Conservation (phyloP, 2,329 filamentous ascomycete species). For the Didymella segeticola region DNA sequence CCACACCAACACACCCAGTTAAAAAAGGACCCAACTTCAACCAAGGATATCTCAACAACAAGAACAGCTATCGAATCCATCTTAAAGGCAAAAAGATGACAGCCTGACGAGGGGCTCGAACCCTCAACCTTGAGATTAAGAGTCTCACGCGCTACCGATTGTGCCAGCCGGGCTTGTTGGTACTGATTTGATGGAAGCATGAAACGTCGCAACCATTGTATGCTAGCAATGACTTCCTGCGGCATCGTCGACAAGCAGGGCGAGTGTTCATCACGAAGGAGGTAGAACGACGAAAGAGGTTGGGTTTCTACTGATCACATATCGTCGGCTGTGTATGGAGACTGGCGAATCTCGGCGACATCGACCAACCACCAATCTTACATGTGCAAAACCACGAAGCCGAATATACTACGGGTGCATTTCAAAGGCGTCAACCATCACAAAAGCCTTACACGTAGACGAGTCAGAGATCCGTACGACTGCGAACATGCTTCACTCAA, state of each 20-base stretch:
- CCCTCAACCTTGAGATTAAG: conserved; percentile 49
- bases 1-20: neutral
- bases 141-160: conserved; percentile 33
- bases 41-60: neutral
- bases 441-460: neutral
- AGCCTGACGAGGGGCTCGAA: conserved; percentile 57
- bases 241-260: neutral
- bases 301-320: neutral
- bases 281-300: neutral
- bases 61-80: neutral
- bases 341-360: conserved; percentile 5
- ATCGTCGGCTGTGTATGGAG: neutral
- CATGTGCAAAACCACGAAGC: no score
- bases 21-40: neutral
- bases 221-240: neutral
- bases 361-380: no score
- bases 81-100: conserved; percentile 9
- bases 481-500: no score
- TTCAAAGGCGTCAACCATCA: no score
- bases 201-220: neutral
- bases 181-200: conserved; percentile 9
- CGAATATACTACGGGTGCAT: neutral
- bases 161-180: conserved; percentile 34
- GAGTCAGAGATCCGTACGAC: no score
- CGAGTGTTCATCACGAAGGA: no score